Conservation (phyloP, 768 basidiomycete species). For the Suillus spraguei region DNA sequence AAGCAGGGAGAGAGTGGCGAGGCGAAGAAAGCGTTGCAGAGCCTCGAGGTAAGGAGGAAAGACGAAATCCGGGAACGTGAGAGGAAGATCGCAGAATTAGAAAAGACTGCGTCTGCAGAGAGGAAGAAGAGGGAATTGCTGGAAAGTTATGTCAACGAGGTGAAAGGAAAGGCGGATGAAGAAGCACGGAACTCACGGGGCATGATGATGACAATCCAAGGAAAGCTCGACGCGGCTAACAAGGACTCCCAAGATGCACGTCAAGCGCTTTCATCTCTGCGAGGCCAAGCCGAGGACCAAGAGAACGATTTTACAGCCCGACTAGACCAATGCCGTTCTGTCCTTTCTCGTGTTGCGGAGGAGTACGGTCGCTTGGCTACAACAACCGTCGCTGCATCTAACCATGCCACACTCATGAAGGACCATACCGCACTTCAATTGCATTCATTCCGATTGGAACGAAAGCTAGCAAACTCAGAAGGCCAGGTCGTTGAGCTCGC, state of each 20-base stretch:
- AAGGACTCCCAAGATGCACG: conserved; percentile 40
- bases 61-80: conserved; percentile 62
- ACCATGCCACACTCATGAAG: conserved; percentile 42
- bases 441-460: conserved; percentile 55
- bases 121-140: conserved; percentile 49
- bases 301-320: conserved; percentile 51
- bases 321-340: conserved; percentile 50
- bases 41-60: conserved; percentile 49
- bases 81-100: conserved; percentile 54
- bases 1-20: conserved; percentile 58
- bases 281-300: conserved; percentile 35
- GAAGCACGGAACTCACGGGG: conserved; percentile 40
- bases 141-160: conserved; percentile 48
- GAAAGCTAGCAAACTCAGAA: conserved; percentile 70
- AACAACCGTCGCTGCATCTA: conserved; percentile 40
- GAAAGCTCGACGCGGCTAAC: conserved; percentile 38
- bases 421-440: conserved; percentile 42
- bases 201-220: conserved; percentile 37
- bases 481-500: conserved; percentile 68
- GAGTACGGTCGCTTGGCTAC: conserved; percentile 57
- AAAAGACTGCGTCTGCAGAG: conserved; percentile 52
- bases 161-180: conserved; percentile 43
- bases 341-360: conserved; percentile 50
- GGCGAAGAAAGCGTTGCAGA: conserved; percentile 49
- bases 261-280: conserved; percentile 32